Conservation (phyloP, 2,329 filamentous ascomycete species). For the Colletotrichum sp. region DNA sequence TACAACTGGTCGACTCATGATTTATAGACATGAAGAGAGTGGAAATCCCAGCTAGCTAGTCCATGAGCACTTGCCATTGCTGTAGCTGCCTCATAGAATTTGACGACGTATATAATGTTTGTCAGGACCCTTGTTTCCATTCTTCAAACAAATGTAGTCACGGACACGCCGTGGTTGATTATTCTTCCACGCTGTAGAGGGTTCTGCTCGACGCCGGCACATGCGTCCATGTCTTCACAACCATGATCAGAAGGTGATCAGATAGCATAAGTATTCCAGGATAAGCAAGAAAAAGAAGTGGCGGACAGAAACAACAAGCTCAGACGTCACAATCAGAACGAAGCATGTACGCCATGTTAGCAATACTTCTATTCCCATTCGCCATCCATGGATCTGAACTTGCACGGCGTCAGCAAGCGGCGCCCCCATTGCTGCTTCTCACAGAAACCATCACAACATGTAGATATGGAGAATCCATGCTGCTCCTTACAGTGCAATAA, state of each 20-base stretch:
- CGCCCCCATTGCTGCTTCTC: not conserved
- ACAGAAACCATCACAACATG: not conserved
- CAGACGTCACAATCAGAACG: not conserved
- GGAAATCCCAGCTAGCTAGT: not conserved
- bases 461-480: not conserved
- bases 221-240: not conserved
- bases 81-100: fast-evolving
- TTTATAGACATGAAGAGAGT: not conserved
- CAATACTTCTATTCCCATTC: not conserved
- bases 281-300: fast-evolving
- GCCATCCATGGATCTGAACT: not conserved
- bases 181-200: not conserved
- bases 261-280: not conserved
- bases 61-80: not conserved
- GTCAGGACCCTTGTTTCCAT: not conserved
- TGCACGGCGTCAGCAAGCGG: too few species aligned
- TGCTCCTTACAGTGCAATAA: not conserved
- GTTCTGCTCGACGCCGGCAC: not conserved
- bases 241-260: not conserved
- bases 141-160: not conserved
- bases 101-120: not conserved
- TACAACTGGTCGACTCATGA: not conserved
- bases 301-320: not conserved
- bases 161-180: not conserved
- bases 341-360: not conserved